Conservation (phyloP, 805 yeast species). For the Candida pseudoglaebosa region DNA sequence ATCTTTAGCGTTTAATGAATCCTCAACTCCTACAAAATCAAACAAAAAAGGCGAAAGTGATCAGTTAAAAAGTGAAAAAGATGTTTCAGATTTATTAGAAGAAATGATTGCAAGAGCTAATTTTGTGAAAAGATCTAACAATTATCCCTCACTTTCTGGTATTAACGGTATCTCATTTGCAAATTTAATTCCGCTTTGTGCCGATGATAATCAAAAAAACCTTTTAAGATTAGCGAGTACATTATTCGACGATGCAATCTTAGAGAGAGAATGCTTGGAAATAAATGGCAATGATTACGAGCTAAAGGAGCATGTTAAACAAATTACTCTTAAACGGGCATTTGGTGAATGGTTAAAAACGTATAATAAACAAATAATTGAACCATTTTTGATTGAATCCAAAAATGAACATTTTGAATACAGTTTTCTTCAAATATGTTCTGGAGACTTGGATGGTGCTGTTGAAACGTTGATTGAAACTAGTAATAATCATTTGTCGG, state of each 20-base stretch:
- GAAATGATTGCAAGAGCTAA: slow-evolving; percentile 20
- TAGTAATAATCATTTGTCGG: slow-evolving; percentile 66
- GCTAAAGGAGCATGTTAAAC: slow-evolving; percentile 14
- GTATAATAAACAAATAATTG: slow-evolving; percentile 35
- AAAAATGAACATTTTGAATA: slow-evolving; percentile 43
- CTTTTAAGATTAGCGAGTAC: slow-evolving; percentile 59
- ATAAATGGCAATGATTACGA: slow-evolving; percentile 11
- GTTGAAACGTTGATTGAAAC: slow-evolving; percentile 55
- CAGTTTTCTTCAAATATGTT: slow-evolving; percentile 47
- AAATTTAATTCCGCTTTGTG: slow-evolving; percentile 12
- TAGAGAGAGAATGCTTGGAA: slow-evolving; percentile 8
- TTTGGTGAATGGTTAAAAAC: slow-evolving; percentile 57
- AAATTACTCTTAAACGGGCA: slow-evolving; percentile 26
- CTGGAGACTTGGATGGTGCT: slow-evolving; percentile 62
- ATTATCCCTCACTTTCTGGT: slow-evolving; percentile 20
- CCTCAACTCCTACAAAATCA: slow-evolving; percentile 20
- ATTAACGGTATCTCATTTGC: slow-evolving; percentile 14
- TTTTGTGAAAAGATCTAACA: slow-evolving; percentile 20
- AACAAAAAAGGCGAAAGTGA: slow-evolving; percentile 8
- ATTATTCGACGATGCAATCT: slow-evolving; percentile 41
- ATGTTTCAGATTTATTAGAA: slow-evolving; percentile 15
- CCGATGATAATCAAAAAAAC: slow-evolving; percentile 20
- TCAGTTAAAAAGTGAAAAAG: slow-evolving; percentile 3
- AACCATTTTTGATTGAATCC: slow-evolving; percentile 16
- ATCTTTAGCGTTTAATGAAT: slow-evolving; percentile 14